Conservation (phyloP, 352 stramenopile species). For the Globisporangium recalcitrans region DNA sequence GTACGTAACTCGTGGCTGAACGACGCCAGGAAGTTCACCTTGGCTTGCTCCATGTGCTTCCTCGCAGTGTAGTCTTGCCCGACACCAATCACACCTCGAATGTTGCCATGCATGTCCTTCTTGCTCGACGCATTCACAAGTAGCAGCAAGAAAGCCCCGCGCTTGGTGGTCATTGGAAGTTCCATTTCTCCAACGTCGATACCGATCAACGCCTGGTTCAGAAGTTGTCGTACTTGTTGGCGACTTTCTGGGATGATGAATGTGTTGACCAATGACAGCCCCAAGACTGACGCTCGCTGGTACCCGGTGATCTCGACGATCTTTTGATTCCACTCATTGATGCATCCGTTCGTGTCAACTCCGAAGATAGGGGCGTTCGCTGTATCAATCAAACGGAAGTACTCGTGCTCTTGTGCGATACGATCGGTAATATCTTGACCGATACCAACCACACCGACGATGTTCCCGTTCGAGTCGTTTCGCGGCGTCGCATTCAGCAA, state of each 20-base stretch:
- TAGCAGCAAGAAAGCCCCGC: constrained; percentile 55
- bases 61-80: constrained; percentile 90
- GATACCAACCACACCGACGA: constrained; percentile 85
- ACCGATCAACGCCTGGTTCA: constrained; percentile 78
- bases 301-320: constrained; percentile 84
- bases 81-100: constrained; percentile 90
- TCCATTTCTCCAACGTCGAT: constrained; percentile 89
- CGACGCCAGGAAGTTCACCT: constrained; percentile 84
- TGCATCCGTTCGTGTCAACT: constrained; percentile 73
- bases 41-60: constrained; percentile 83
- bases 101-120: constrained; percentile 89
- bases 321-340: constrained; percentile 88
- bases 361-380: constrained; percentile 84
- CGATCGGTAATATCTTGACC: constrained; percentile 79
- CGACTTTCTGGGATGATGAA: constrained; percentile 77
- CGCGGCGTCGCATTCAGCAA: constrained; percentile 70
- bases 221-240: constrained; percentile 55
- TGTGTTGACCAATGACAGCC: constrained; percentile 65
- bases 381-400: constrained; percentile 67
- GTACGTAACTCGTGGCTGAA: constrained; percentile 84
- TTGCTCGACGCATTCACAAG: constrained; percentile 84
- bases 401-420: constrained; percentile 69
- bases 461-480: constrained; percentile 61
- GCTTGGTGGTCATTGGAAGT: constrained; percentile 78
- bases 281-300: constrained; percentile 62